Base-by-base conservation (phyloP, 139 green algal species). In the Chlorella sp. region DNA sequence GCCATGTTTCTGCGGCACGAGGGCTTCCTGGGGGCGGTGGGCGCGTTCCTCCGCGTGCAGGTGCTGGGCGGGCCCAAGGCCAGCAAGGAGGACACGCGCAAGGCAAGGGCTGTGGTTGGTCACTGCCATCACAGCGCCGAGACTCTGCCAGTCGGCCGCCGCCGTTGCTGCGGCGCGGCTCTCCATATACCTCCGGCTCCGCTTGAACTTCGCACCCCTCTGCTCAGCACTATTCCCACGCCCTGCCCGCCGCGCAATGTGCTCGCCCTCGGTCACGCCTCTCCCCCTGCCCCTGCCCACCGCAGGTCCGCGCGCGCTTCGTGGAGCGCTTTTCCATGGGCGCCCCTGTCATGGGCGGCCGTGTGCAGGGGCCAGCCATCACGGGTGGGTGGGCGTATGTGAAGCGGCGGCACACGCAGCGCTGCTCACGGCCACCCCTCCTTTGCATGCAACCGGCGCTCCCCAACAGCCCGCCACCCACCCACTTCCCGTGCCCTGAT, bases 1-100 rank as follows among this genome's bases (percentile, higher is more conserved):
- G 96, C 96, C n/a, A 88, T 93, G 79, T 99, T 99, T 67, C 79
- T 99, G 79, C 82, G 96, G n/a, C 96, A 99, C 77, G 92, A 97
- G 86, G 95, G 96, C 45, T 99, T 97, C 85, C 83, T 99, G 71
- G 95, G 96, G 5, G 93, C 94, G 0, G 84, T 99, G 69, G 96
- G 96, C 3, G 95, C 96, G 12, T 99, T 98, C 81, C 89, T 99
- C 45, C 93, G 91, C 56, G 91, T 95, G 48, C 90, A 96, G 77
- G 86, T 89, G 2, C 82, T 95, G 76, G 27, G 68, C 29, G 56
- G 40, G 1, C n/a, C 69, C 5, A n/a, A 40, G 0, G 53, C 36
- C 23, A 38, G 15, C n/a, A n/a, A n/a, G n/a, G n/a, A n/a, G 17
- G 53, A 75, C n/a, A n/a, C 42, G 0, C 53, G n/a, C 69, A 75